phyloP scores from a whole-genome alignment of 2,329 filamentous ascomycete genomes.

The Aspergillus floridensis region DNA sequence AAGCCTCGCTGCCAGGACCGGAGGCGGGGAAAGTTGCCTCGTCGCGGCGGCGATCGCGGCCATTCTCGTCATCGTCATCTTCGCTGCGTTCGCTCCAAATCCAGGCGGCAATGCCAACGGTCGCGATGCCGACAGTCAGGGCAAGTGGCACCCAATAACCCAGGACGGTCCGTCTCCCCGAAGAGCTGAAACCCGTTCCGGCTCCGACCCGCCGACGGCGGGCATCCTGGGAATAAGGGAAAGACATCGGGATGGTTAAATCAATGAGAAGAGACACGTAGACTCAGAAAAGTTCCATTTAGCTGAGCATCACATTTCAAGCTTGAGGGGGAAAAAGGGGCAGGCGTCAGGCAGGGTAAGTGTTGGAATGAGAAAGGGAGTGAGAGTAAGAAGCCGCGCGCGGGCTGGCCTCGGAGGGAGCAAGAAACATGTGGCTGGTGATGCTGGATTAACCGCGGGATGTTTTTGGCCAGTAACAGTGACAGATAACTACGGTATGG shows the following conservation, averaged over 20 bases:
- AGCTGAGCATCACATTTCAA: constrained; percentile 34
- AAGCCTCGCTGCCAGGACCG: constrained; percentile 24
- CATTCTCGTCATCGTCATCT: constrained; percentile 70
- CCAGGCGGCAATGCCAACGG: constrained; percentile 84
- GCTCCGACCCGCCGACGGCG: constrained; percentile 39
- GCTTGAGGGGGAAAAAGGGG: constrained; percentile 14
- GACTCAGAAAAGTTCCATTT: constrained; percentile 23
- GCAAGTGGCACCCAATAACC: constrained; percentile 86
- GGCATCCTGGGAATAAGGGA: constrained; percentile 35
- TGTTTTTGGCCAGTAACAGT: constrained; percentile 6
- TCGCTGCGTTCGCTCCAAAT: constrained; percentile 85
- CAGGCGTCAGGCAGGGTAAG: constrained; percentile 6
- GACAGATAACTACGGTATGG: constrained; percentile 9
- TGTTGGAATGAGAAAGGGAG: constrained; percentile 8
- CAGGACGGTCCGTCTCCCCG: constrained; percentile 41
- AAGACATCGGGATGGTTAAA: constrained; percentile 38
- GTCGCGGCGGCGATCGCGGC: constrained; percentile 54
- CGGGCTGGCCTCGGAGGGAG: constrained; percentile 36
- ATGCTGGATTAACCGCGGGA: constrained; percentile 25
- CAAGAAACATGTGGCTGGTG: constrained; percentile 44
- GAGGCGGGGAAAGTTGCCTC: constrained; percentile 27
- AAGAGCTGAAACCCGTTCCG: constrained; percentile 42
- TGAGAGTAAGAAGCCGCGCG: constrained; percentile 23
- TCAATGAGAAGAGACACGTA: constrained; percentile 30
- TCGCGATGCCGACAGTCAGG: constrained; percentile 82